Percentiles rank a stretch among this genome's conserved stretches.
Conservation (phyloP, 1,284 basidiomycete species). For the Austroboletus rostrupii region DNA sequence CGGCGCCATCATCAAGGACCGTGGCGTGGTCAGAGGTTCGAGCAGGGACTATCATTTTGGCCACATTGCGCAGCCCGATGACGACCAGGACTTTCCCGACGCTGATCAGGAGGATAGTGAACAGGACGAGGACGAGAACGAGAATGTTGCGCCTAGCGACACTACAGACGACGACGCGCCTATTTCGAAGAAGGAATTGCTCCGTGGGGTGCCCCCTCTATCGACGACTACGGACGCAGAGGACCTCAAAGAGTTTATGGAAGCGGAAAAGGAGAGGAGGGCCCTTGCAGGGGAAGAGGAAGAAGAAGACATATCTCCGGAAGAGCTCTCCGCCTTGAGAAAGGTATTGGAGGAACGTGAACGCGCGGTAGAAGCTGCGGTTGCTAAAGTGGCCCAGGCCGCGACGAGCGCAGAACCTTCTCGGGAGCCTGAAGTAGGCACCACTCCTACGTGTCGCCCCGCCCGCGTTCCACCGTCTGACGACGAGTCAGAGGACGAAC, state of each 20-base stretch:
- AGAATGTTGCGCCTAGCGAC: slow-evolving; percentile 21
- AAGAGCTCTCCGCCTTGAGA: slow-evolving; percentile 13
- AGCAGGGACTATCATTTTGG: slow-evolving; percentile 44
- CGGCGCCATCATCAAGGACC: slow-evolving; percentile 57
- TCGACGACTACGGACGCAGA: slow-evolving; percentile 47
- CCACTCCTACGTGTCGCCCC: slow-evolving; percentile 18
- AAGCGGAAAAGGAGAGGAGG: slow-evolving; percentile 52
- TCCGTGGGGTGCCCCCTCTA: slow-evolving; percentile 41
- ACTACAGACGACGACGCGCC: slow-evolving; percentile 27
- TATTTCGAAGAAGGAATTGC: slow-evolving; percentile 29
- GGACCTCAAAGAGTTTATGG: slow-evolving; percentile 62
- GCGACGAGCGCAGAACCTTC: slow-evolving; percentile 18
- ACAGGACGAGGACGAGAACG: slow-evolving; percentile 31
- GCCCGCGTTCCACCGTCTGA: slow-evolving; percentile 7
- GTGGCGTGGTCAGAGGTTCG: slow-evolving; percentile 54
- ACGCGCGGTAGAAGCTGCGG: slow-evolving; percentile 21
- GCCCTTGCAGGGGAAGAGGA: slow-evolving; percentile 42
- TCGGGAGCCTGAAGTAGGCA: slow-evolving; percentile 23
- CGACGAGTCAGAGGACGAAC: slow-evolving; percentile 45
- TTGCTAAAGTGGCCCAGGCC: slow-evolving; percentile 8
- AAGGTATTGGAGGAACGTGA: slow-evolving; percentile 16
- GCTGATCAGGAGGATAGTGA: slow-evolving; percentile 27
- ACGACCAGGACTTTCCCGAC: slow-evolving; percentile 29
- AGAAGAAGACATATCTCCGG: slow-evolving; percentile 25
- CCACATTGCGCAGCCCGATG: slow-evolving; percentile 42